These are phyloP conservation scores for Salvia sclarea DNA, from an alignment of 305 asterid species.

Conservation along the genomic window DNA sequence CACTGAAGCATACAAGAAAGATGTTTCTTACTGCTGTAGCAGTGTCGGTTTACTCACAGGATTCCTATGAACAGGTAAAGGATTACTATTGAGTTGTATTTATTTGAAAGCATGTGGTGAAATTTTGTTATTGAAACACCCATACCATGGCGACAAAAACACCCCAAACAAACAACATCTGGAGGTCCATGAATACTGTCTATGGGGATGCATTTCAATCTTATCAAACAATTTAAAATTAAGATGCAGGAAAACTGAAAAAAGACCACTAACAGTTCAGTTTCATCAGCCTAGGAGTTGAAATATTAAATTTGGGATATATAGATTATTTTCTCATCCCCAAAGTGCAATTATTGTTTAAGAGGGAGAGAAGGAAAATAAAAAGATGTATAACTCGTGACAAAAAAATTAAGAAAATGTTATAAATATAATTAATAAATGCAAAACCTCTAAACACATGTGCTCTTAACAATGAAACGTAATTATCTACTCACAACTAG, in stretches of 20 bases:
- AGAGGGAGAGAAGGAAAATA: background rate
- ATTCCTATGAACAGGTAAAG: conserved; percentile 5
- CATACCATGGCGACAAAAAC: background rate
- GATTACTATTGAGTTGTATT: background rate
- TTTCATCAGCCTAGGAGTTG: no score
- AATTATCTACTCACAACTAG: no score
- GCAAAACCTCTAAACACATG: background rate
- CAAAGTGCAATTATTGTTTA: background rate
- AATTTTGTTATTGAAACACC: background rate
- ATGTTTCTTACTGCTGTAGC: background rate
- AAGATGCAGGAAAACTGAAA: background rate
- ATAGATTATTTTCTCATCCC: background rate
- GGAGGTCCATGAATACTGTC: background rate
- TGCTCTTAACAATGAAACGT: background rate
- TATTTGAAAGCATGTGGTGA: background rate
- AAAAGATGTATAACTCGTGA: background rate
- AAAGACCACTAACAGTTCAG: background rate
- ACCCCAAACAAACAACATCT: background rate
- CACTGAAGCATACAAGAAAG: background rate
- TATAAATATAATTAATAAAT: background rate
- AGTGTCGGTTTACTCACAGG: background rate
- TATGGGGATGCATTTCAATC: background rate
- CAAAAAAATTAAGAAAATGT: background rate
- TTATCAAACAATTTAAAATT: background rate
- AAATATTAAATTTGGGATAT: no score